phyloP scores from a whole-genome alignment of 495 filamentous ascomycete genomes.

The Xylaria bambusicola region DNA sequence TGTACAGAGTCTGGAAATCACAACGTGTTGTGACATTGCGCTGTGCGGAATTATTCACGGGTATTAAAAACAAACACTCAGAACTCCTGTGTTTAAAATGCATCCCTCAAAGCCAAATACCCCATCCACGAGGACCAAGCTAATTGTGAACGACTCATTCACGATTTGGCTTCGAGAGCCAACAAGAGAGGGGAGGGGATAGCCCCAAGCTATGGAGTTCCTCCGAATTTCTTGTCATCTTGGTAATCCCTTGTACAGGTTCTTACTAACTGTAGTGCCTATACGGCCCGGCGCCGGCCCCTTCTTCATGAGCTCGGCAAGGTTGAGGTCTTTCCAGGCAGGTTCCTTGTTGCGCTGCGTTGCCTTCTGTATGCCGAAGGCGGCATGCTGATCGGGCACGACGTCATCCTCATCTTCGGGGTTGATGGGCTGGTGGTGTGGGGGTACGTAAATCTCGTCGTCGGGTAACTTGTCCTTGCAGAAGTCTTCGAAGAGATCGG shows the following conservation, averaged over 20 bases:
- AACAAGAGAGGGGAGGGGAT: too few relatives aligned
- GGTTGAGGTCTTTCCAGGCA: conserved; percentile 84
- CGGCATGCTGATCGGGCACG: conserved; percentile 95
- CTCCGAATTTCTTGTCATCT: conserved; percentile 37
- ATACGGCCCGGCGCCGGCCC: conserved; percentile 44
- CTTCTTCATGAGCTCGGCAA: conserved; percentile 67
- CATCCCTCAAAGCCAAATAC: neutral
- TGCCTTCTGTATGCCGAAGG: conserved; percentile 90
- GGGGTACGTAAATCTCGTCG: conserved; percentile 84
- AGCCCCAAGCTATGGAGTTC: too few relatives aligned
- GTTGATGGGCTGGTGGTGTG: conserved; percentile 88
- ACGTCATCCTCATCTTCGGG: conserved; percentile 98
- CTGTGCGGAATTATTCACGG: neutral
- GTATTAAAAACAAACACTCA: neutral
- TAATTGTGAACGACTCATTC: too few relatives aligned
- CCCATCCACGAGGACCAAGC: neutral
- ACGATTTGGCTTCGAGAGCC: too few relatives aligned
- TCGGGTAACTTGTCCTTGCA: conserved; percentile 66
- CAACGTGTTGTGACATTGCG: neutral
- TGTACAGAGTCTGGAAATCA: too few relatives aligned
- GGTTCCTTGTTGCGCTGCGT: conserved; percentile 70
- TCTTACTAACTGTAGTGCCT: conserved; percentile 14
- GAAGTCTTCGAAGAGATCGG: conserved; percentile 92
- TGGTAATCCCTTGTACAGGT: conserved; percentile 44
- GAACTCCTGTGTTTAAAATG: neutral